Base-by-base conservation (phyloP, 306 rosid species). In the Pueraria montana region DNA sequence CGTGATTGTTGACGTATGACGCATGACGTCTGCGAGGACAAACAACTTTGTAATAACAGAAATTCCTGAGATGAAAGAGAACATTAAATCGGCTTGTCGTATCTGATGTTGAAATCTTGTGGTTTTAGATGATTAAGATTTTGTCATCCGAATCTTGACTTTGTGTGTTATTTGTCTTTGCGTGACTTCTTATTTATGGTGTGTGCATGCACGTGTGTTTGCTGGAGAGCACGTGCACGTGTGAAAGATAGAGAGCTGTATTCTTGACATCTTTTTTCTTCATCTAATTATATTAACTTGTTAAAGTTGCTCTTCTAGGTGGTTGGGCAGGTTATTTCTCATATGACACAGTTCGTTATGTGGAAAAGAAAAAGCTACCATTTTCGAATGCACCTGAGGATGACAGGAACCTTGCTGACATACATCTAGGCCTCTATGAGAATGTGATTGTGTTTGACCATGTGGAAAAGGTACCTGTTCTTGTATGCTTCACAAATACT, bases 311-410 rank as follows among this genome's bases (percentile, higher is more conserved):
- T 63, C 10, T 79, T 59, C 4, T 75, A 94, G 98, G 98, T 87
- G 98, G 97, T 43, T 94, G 97, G 98, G 96, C 89, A 10, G 98
- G 97, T 53, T 92, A 88, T 84, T 94, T 92, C 74, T 92, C 98
- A 2, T 94, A 94, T 42, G 98, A 94, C 67, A 94, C 98, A 56
- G 87, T 94, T 87, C 97, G 98, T 7, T 92, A 92, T 53, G 94
- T 82, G 76, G 98, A 94, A 80, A 92, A 87, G 89, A 89, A 86
- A 86, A 92, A 84, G 64, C 77, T 92, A 14, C 93, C 94, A 17
- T 94, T 94, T 89, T 91, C 92, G 34, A 68, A 78, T 66, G 91
- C 98, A 68, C 97, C 97, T 32, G 45, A 76, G 73, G 96, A 94
- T 63, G 98, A 92, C 84, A 90, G 93, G 74, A 85, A 88, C 63